Percentiles rank a stretch among this genome's conserved stretches.
phyloP scores from a whole-genome alignment of 768 basidiomycete genomes.

The Agrocybe pediades region DNA sequence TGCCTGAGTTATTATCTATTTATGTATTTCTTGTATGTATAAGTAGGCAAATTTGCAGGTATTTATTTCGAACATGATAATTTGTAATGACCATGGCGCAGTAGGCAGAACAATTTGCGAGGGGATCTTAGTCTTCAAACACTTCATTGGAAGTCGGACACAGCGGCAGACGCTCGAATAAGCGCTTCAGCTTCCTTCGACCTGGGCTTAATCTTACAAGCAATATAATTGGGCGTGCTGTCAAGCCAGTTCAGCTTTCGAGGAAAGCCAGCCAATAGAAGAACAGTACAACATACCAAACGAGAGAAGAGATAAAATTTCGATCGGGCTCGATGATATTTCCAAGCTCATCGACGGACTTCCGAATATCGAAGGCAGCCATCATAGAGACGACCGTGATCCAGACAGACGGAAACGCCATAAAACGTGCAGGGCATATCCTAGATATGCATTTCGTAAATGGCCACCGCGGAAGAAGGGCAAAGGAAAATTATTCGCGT shows the following conservation, averaged over 20 bases:
- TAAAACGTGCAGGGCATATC: constrained; percentile 24
- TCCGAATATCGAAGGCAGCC: constrained; percentile 24
- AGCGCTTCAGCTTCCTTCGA: neutral
- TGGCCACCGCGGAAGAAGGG: neutral
- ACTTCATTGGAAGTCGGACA: too few relatives aligned
- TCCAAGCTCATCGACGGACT: constrained; percentile 19
- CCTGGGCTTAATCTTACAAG: neutral
- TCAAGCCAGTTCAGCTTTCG: neutral
- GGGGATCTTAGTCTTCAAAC: too few relatives aligned
- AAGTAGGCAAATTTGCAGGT: too few relatives aligned
- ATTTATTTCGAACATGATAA: too few relatives aligned
- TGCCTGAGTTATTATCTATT: too few relatives aligned
- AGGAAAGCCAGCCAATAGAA: neutral
- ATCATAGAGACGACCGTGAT: constrained; percentile 24
- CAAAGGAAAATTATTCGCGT: neutral
- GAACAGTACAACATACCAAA: constrained; percentile 13
- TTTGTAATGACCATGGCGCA: too few relatives aligned
- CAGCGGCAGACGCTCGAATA: neutral
- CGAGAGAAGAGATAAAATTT: constrained; percentile 17
- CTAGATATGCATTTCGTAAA: neutral
- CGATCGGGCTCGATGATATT: constrained; percentile 16
- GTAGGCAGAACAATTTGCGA: too few relatives aligned
- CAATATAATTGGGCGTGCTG: neutral
- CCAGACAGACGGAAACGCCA: constrained; percentile 24
- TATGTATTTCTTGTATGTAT: too few relatives aligned